A percentile compares a stretch with the other conserved stretches of the same genome.
Conservation (phyloP, 1,284 basidiomycete species). For the Coriolopsis trogii region DNA sequence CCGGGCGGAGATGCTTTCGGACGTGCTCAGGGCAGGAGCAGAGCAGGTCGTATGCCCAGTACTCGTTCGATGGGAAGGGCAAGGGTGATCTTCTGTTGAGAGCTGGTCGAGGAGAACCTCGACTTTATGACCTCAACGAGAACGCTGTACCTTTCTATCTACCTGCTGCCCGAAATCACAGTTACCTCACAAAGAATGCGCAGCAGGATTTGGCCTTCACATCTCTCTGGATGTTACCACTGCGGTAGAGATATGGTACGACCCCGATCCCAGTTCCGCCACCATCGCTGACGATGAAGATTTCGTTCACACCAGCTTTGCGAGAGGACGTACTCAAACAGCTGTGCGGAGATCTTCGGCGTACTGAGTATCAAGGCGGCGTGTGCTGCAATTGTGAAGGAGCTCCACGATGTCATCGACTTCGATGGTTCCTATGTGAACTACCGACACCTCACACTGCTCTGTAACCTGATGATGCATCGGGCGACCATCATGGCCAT, state of each 20-base stretch:
- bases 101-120: slow-evolving; percentile 73
- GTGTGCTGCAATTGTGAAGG: slow-evolving; percentile 90
- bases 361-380: slow-evolving; percentile 99
- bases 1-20: slow-evolving; percentile 71
- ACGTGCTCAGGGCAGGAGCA: slow-evolving; percentile 66
- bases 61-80: slow-evolving; percentile 76
- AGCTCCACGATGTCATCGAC: slow-evolving; percentile 93
- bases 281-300: slow-evolving; percentile 96
- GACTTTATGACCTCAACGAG: slow-evolving; percentile 98
- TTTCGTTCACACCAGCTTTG: slow-evolving; percentile 99
- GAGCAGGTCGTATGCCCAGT: slow-evolving; percentile 72
- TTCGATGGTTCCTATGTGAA: slow-evolving; percentile 99
- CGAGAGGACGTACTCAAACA: slow-evolving; percentile 95
- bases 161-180: slow-evolving; percentile 74
- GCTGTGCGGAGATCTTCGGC: slow-evolving; percentile 93
- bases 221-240: slow-evolving; percentile 92
- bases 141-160: slow-evolving; percentile 94
- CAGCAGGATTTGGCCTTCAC: slow-evolving; percentile 95
- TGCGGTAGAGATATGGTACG: slow-evolving; percentile 98
- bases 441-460: slow-evolving; percentile 93
- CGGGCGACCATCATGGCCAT: slow-evolving; percentile 97
- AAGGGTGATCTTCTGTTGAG: slow-evolving; percentile 76
- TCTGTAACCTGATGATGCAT: slow-evolving; percentile 99
- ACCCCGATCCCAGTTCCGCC: slow-evolving; percentile 90
- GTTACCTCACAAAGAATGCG: slow-evolving; percentile 79